Percentiles rank a stretch among this genome's conserved stretches.
Evolutionary conservation across 139 green algal species (phyloP).

Genomic region (Axilococcus clingmanii): DNA sequence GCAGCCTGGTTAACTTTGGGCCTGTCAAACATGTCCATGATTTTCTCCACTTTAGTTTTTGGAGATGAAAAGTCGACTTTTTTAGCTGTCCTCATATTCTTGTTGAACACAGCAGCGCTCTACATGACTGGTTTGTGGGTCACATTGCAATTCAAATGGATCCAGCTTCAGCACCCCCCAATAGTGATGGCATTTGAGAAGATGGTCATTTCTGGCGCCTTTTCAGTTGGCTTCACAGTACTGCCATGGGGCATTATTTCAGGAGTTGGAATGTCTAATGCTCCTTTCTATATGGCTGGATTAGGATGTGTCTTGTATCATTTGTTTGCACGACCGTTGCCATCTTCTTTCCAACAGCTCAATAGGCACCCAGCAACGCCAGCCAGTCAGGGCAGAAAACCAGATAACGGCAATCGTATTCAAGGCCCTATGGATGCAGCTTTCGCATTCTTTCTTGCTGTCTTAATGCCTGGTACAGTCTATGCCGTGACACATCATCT

Average conservation of each 20-base stretch:
- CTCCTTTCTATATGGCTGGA: constrained; percentile 74
- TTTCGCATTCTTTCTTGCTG: constrained; percentile 38
- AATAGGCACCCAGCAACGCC: background rate
- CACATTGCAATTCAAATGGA: constrained; percentile 85
- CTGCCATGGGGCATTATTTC: constrained; percentile 40
- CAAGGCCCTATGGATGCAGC: constrained; percentile 43
- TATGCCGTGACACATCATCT: constrained; percentile 56
- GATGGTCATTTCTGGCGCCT: constrained; percentile 55
- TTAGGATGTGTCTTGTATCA: constrained; percentile 60
- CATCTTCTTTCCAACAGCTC: constrained; percentile 58
- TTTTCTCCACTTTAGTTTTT: constrained; percentile 27
- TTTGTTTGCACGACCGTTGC: constrained; percentile 58
- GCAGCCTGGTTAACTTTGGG: constrained; percentile 69
- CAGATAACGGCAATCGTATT: background rate
- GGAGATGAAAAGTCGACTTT: constrained; percentile 4
- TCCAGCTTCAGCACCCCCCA: constrained; percentile 74
- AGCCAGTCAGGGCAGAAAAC: background rate
- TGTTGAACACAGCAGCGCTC: constrained; percentile 20
- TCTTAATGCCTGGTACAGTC: constrained; percentile 39
- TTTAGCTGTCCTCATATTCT: constrained; percentile 16
- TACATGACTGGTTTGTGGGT: constrained; percentile 55
- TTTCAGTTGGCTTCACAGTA: constrained; percentile 50
- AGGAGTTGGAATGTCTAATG: constrained; percentile 32
- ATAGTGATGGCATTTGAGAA: constrained; percentile 79
- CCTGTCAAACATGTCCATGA: constrained; percentile 42